Conservation (phyloP, 2,329 filamentous ascomycete genomes). For the Neopestalotiopsis sp. region DNA sequence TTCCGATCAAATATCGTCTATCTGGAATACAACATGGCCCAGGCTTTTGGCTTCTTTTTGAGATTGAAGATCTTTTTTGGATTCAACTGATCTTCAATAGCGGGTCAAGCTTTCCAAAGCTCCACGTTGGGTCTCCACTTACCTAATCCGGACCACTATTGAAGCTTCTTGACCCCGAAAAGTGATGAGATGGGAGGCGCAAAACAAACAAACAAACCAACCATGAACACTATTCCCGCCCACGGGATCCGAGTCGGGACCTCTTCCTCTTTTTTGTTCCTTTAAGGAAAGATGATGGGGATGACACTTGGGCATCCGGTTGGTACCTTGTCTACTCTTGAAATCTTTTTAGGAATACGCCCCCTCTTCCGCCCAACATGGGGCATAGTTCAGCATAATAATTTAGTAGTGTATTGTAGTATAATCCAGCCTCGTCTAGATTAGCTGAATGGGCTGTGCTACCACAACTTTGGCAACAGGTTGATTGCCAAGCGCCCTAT, state of each 20-base stretch:
- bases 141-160: conserved; percentile 4
- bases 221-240: too few species aligned
- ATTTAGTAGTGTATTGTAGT: background rate
- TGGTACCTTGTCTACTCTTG: too few species aligned
- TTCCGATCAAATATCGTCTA: background rate
- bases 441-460: background rate
- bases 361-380: too few species aligned
- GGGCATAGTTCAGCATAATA: too few species aligned
- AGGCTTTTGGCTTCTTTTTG: background rate
- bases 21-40: background rate
- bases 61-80: background rate
- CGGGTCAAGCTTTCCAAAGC: too few species aligned
- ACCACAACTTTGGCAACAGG: background rate
- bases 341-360: too few species aligned
- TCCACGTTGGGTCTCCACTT: background rate
- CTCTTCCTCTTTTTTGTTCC: too few species aligned
- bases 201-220: background rate
- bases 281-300: too few species aligned
- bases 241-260: too few species aligned
- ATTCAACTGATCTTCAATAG: background rate
- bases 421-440: background rate
- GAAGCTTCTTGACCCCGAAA: background rate
- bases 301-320: too few species aligned
- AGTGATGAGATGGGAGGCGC: background rate
- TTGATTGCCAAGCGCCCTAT: background rate